phyloP scores from a whole-genome alignment of 129 eudicot species.

The Mikania micrantha region DNA sequence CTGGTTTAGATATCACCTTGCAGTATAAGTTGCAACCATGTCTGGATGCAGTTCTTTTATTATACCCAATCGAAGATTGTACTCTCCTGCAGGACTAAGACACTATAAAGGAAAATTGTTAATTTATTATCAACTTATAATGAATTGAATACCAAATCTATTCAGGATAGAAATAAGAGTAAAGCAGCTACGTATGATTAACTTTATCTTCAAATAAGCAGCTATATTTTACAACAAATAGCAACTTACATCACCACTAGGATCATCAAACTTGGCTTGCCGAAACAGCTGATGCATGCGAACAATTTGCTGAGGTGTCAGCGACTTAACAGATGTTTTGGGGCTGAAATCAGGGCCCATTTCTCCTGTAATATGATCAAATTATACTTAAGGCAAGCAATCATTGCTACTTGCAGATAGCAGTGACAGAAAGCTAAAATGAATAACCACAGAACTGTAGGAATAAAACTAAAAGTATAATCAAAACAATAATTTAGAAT shows the following conservation, averaged over 20 bases:
- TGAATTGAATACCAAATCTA: neutral
- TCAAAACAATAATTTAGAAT: neutral
- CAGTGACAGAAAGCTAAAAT: neutral
- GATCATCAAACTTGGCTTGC: constrained; percentile 99
- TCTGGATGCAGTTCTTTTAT: constrained; percentile 97
- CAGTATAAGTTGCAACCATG: constrained; percentile 98
- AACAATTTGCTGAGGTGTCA: constrained; percentile 89
- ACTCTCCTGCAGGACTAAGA: constrained; percentile 99
- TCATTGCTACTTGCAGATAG: neutral
- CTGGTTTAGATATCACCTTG: constrained; percentile 50
- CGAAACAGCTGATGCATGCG: constrained; percentile 99
- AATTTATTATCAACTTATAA: neutral
- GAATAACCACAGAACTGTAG: neutral
- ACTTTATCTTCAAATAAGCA: neutral
- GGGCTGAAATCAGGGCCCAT: constrained; percentile 92
- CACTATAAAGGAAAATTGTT: constrained; percentile 47
- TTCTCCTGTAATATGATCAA: constrained; percentile 62
- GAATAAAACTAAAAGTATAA: neutral
- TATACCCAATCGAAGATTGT: constrained; percentile 93
- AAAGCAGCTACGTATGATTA: neutral
- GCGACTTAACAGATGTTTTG: constrained; percentile 77
- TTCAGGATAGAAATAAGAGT: neutral
- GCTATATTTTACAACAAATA: neutral
- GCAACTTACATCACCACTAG: constrained; percentile 93
- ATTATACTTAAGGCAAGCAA: constrained; percentile 11